A percentile compares a stretch with the other conserved stretches of the same genome.
These are phyloP conservation scores for Alnus glutinosa DNA, from an alignment of 306 rosid genomes.

Conservation along the genomic window DNA sequence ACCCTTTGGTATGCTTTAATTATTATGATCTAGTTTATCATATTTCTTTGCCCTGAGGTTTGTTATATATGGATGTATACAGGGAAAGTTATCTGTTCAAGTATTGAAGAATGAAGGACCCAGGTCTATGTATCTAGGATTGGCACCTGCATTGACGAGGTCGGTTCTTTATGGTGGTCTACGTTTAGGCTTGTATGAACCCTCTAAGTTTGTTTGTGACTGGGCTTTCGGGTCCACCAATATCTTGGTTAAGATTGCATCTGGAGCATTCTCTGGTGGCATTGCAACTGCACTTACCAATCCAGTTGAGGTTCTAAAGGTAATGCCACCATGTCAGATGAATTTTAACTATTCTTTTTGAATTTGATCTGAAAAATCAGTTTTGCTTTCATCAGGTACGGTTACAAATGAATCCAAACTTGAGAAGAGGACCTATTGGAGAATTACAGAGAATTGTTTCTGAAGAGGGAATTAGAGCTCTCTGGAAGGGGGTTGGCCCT, in stretches of 20 bases:
- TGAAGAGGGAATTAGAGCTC: conserved; percentile 78
- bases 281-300: conserved; percentile 84
- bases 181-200: conserved; percentile 95
- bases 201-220: conserved; percentile 80
- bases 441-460: conserved; percentile 66
- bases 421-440: conserved; percentile 53
- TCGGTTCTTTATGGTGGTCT: conserved; percentile 92
- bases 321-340: conserved; percentile 25
- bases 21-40: conserved; percentile 29
- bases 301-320: conserved; percentile 94
- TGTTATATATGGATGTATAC: conserved; percentile 34
- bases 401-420: conserved; percentile 80
- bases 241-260: conserved; percentile 74
- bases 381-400: conserved; percentile 66
- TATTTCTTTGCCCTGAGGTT: conserved; percentile 20
- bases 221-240: conserved; percentile 81
- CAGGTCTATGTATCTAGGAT: conserved; percentile 80
- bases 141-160: conserved; percentile 87
- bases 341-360: conserved; percentile 4
- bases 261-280: conserved; percentile 85
- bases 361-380: conserved; percentile 28
- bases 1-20: conserved; percentile 28
- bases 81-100: conserved; percentile 67
- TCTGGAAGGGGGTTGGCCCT: conserved; percentile 97
- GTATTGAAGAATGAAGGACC: conserved; percentile 79